Base-by-base conservation (phyloP, 352 stramenopile genomes). In the Peronospora farinosa region DNA sequence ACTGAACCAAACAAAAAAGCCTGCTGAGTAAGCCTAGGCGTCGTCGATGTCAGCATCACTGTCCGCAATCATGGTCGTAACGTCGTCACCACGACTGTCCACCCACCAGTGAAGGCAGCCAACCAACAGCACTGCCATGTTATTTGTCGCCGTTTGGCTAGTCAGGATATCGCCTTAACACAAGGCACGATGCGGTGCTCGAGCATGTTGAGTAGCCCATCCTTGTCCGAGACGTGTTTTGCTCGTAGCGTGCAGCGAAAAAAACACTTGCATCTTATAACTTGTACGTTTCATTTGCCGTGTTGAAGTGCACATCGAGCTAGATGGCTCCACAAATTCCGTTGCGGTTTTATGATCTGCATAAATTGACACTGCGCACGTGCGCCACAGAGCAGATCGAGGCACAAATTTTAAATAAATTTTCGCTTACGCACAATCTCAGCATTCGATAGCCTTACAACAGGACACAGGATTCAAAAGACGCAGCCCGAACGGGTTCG, bases 161-260 rank as follows among this genome's bases (percentile, higher is more conserved):
- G 50, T 63, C 19, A 21, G 19, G 40, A 63, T 16, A 41, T 17
- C 48, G 50, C 27, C 27, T 31, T 1, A 31, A 7, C 46, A 43
- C 11, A 35, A 35, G 11, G 11, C 9, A 35, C 7, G 11, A 35
- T 35, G 30, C 9, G 11, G 11, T 35, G 31, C 11, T 35, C 31
- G 3, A 35, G 2, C 31, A 35, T 15, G 31, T 60, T 44, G 50
- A 43, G 19, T 44, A 63, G 19, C 55, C 55, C 55, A 63, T 63
- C 55, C 54, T 52, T 42, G 8, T 31, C 7, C 37, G 36, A 59
- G 55, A 31, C 15, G 38, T 54, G 38, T 44, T 38, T 17, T 3
- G 55, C 49, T 19, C 21, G 33, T 33, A 65, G 19, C 57, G 44
- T 65, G 57, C 51, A 60, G 57, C 57, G 57, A 65, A 65, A 65